These are phyloP conservation scores for Pythium aristosporum DNA, from an alignment of 352 stramenopile genomes.

Conservation along the genomic window DNA sequence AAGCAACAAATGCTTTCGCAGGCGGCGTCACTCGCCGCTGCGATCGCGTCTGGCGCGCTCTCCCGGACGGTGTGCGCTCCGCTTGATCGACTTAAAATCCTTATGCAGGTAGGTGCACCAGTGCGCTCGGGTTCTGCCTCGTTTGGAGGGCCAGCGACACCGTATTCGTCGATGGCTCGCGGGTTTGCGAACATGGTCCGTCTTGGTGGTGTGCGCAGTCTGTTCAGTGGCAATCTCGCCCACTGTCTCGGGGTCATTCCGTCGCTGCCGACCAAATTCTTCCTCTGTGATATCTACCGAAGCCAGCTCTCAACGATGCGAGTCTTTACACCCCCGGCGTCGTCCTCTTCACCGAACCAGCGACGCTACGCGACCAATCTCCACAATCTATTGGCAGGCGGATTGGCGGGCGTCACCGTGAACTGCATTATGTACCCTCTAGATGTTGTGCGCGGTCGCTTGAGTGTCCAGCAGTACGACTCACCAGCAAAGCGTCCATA, in stretches of 20 bases:
- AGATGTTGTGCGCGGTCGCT: conserved; percentile 69
- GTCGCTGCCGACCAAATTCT: conserved; percentile 76
- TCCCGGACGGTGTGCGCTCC: conserved; percentile 67
- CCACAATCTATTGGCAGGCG: conserved; percentile 62
- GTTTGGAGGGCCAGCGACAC: not conserved
- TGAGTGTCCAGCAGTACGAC: conserved; percentile 74
- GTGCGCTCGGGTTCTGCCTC: not conserved
- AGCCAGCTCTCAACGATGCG: conserved; percentile 39
- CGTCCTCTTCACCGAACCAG: conserved; percentile 1
- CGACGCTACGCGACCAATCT: conserved; percentile 35
- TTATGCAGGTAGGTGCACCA: conserved; percentile 62
- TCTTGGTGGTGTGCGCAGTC: conserved; percentile 48
- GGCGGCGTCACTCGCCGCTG: conserved; percentile 51
- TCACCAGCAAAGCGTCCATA: conserved; percentile 34
- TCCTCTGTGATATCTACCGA: conserved; percentile 72
- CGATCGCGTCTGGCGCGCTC: conserved; percentile 62
- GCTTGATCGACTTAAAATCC: conserved; percentile 80
- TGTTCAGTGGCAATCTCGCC: conserved; percentile 79
- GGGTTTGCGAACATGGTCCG: conserved; percentile 75
- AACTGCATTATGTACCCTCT: conserved; percentile 77
- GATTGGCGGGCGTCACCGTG: conserved; percentile 63
- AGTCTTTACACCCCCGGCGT: conserved; percentile 3
- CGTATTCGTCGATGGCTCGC: conserved; percentile 48
- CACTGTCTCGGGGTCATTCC: conserved; percentile 85
- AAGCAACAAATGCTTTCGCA: conserved; percentile 33